Evolutionary conservation across 805 yeast species (phyloP), one percentile per base, ranked within the genome.

Genomic region (Ogataea henricii): DNA sequence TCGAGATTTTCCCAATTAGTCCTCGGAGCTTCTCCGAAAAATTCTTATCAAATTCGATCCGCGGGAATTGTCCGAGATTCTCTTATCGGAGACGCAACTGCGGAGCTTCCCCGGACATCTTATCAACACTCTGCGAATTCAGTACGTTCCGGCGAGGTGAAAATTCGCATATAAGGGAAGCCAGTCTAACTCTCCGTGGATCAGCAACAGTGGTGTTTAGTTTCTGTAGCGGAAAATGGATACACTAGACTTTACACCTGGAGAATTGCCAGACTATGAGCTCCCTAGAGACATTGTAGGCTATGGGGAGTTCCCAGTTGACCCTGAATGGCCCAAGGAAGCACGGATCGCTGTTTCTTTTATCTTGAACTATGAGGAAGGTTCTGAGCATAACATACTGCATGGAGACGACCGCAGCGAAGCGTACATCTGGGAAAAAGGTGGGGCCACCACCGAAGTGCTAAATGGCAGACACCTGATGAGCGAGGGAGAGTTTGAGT

Each of bases 361-460:
- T 36, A 56, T 62, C 16, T 47, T 62, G 14, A 62, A 62, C 42
- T 60, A 62, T 34, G 66, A 62, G 47, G 66, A 62, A 51, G 66
- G 66, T 39, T 61, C 57, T 36, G 66, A 62, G 45, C 49, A 46
- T 29, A 43, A 43, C 41, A 32, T 52, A 18, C 23, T 43, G 10
- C 33, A 50, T 35, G 55, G 57, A 9, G 58, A 55, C 37, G 57
- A 51, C 13, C 41, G 49, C 9, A 43, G 55, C 8, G 59, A 53
- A 35, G 52, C 53, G 10, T 52, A 52, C 25, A 51, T 48, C 21
- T 53, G 56, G 53, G 54, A 53, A 27, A 47, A 48, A 23, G 45
- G 52, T 25, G 52, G 54, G 13, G 42, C 47, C 9, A 39, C 45
- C 6, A 51, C 56, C 17, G 56, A 51, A 41, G 18, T 48, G 9